Percentiles rank a stretch among this genome's conserved stretches.
Conservation (phyloP, 2,329 filamentous ascomycete species). For the Davidsoniella australis region DNA sequence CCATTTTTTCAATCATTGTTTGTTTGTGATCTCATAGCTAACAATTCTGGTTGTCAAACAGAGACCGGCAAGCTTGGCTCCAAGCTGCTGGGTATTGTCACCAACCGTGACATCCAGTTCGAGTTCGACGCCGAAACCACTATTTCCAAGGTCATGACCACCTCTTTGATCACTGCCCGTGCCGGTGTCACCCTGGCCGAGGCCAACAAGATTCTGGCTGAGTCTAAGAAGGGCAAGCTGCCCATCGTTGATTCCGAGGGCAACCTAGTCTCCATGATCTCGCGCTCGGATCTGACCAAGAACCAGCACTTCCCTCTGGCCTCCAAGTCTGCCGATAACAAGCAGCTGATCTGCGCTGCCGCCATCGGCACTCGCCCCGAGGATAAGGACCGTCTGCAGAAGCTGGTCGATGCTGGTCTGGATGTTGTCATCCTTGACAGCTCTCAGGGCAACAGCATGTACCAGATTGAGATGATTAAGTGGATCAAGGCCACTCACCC, state of each 20-base stretch:
- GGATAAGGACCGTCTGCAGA: slow-evolving; percentile 72
- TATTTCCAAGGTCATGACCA: slow-evolving; percentile 87
- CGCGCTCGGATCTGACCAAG: slow-evolving; percentile 92
- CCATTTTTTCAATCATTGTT: background rate
- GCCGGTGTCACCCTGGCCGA: slow-evolving; percentile 69
- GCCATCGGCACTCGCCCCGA: slow-evolving; percentile 89
- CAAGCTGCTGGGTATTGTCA: slow-evolving; percentile 93
- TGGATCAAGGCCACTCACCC: slow-evolving; percentile 83
- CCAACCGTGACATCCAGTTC: slow-evolving; percentile 95
- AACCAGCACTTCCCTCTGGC: slow-evolving; percentile 94
- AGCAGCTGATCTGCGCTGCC: slow-evolving; percentile 90
- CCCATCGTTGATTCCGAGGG: slow-evolving; percentile 72
- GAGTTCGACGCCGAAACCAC: slow-evolving; percentile 56
- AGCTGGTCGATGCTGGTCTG: slow-evolving; percentile 83
- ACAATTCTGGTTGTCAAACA: slow-evolving; percentile 22
- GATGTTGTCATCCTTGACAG: slow-evolving; percentile 93
- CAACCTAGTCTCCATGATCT: slow-evolving; percentile 84
- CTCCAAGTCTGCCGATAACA: slow-evolving; percentile 89
- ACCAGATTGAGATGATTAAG: slow-evolving; percentile 96
- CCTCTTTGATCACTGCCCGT: slow-evolving; percentile 74
- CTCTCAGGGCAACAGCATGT: slow-evolving; percentile 96
- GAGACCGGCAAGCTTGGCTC: slow-evolving; percentile 86
- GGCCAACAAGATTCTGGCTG: slow-evolving; percentile 82
- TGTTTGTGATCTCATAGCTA: slow-evolving; percentile 2
- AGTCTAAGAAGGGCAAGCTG: slow-evolving; percentile 97